phyloP scores from a whole-genome alignment of 257 asterid species.

The Solanum chmielewskii region DNA sequence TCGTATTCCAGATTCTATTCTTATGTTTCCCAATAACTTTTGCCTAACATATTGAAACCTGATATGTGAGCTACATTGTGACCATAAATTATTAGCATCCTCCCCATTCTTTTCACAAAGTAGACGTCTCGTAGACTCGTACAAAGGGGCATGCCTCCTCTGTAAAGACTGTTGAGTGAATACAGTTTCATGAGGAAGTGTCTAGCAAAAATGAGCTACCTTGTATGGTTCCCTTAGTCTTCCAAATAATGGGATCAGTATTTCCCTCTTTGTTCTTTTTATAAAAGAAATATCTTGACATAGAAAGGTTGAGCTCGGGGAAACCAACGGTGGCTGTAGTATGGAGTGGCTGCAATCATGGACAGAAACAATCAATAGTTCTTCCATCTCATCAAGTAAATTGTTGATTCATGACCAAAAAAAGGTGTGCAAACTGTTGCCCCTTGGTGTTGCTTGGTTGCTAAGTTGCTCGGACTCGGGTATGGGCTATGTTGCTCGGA shows the following conservation, averaged over 20 bases:
- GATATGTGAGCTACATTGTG: neutral
- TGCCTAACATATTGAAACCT: neutral
- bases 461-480: neutral
- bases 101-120: neutral
- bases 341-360: neutral
- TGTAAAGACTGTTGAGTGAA: neutral
- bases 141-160: neutral
- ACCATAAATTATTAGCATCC: neutral
- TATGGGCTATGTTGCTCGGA: neutral
- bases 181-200: neutral
- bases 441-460: neutral
- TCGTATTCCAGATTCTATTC: neutral
- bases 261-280: neutral
- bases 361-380: neutral
- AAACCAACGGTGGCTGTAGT: neutral
- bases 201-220: neutral
- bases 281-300: neutral
- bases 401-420: neutral
- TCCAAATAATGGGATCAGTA: neutral
- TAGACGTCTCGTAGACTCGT: neutral
- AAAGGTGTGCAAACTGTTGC: neutral
- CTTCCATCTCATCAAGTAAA: neutral
- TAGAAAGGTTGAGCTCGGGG: neutral
- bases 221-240: neutral
- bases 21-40: neutral